phyloP scores from a whole-genome alignment of 208 protist species.

The Herpetomonas samuelpessoai region DNA sequence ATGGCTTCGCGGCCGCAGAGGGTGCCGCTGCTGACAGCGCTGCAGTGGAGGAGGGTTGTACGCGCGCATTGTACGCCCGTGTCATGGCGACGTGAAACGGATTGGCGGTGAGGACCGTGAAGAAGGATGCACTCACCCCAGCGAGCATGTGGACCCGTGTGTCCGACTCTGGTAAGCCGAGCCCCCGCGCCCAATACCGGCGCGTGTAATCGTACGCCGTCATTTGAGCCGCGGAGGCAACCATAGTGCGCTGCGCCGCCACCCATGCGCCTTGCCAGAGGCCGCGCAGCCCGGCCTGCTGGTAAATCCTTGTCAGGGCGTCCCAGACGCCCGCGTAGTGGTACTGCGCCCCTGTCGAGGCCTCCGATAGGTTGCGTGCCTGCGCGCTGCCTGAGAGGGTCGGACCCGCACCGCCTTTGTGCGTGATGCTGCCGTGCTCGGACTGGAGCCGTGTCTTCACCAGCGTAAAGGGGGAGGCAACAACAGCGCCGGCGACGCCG shows the following conservation, averaged over 20 bases:
- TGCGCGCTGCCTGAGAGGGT: not conserved
- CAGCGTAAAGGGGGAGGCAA: constrained; percentile 55
- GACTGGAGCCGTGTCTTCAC: constrained; percentile 77
- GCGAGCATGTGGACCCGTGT: constrained; percentile 46
- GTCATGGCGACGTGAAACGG: constrained; percentile 70
- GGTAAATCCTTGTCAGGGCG: constrained; percentile 38
- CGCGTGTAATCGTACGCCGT: constrained; percentile 40
- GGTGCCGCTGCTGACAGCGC: no score
- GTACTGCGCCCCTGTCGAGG: constrained; percentile 45
- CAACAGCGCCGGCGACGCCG: constrained; percentile 41
- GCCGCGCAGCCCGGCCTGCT: constrained; percentile 26
- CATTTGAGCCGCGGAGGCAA: constrained; percentile 42
- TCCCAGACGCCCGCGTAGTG: constrained; percentile 43
- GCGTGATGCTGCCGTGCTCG: constrained; percentile 20
- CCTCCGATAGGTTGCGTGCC: constrained; percentile 11
- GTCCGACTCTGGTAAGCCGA: constrained; percentile 23
- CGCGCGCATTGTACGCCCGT: constrained; percentile 43
- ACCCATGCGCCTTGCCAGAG: constrained; percentile 47
- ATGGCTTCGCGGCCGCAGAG: not conserved
- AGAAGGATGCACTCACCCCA: constrained; percentile 24
- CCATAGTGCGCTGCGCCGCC: constrained; percentile 40
- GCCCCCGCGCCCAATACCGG: not conserved
- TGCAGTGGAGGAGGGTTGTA: no score
- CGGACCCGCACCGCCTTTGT: not conserved
- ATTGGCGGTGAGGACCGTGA: constrained; percentile 39